Percentiles rank a stretch among this genome's conserved stretches.
Evolutionary conservation across 352 stramenopile genomes (phyloP).

Genomic region (Pythium guiyangense): DNA sequence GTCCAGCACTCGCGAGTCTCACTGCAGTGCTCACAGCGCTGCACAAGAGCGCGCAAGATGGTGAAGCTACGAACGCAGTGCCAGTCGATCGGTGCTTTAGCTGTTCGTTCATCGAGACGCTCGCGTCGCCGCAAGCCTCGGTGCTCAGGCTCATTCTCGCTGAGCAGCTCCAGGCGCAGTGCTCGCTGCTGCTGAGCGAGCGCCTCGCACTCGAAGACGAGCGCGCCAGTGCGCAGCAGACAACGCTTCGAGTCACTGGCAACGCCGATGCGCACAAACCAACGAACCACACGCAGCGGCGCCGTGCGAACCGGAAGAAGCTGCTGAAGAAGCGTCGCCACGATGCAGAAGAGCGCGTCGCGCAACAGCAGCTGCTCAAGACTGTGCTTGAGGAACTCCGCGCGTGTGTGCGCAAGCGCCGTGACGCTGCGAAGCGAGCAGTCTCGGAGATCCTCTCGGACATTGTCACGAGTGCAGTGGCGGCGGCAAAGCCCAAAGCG

Average conservation of each 20-base stretch:
- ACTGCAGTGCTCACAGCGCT: slow-evolving; percentile 7
- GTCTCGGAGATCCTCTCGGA: slow-evolving; percentile 30
- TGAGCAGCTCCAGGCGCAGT: slow-evolving; percentile 70
- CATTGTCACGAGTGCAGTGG: slow-evolving; percentile 37
- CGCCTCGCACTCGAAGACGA: slow-evolving; percentile 44
- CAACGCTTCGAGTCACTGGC: neutral
- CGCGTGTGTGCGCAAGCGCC: slow-evolving; percentile 19
- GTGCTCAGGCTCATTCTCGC: slow-evolving; percentile 64
- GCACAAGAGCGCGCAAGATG: slow-evolving; percentile 1
- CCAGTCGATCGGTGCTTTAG: slow-evolving; percentile 38
- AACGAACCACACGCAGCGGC: slow-evolving; percentile 48
- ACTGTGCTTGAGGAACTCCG: slow-evolving; percentile 39
- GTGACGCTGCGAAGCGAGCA: slow-evolving; percentile 16
- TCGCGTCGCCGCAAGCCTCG: slow-evolving; percentile 41
- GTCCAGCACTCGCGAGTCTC: slow-evolving; percentile 4
- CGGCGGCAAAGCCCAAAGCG: slow-evolving; percentile 6
- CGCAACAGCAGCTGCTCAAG: slow-evolving; percentile 37
- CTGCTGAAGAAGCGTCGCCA: slow-evolving; percentile 56
- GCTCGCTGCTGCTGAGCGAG: slow-evolving; percentile 55
- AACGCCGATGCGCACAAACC: neutral
- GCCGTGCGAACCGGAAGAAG: slow-evolving; percentile 63
- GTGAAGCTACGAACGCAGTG: neutral
- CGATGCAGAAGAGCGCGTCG: slow-evolving; percentile 24
- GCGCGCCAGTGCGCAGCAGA: neutral
- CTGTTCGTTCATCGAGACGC: slow-evolving; percentile 32